Evolutionary conservation across 2,329 filamentous ascomycete genomes (phyloP), one percentile per base, ranked within the genome.

Genomic region (Grosmannia huntii): DNA sequence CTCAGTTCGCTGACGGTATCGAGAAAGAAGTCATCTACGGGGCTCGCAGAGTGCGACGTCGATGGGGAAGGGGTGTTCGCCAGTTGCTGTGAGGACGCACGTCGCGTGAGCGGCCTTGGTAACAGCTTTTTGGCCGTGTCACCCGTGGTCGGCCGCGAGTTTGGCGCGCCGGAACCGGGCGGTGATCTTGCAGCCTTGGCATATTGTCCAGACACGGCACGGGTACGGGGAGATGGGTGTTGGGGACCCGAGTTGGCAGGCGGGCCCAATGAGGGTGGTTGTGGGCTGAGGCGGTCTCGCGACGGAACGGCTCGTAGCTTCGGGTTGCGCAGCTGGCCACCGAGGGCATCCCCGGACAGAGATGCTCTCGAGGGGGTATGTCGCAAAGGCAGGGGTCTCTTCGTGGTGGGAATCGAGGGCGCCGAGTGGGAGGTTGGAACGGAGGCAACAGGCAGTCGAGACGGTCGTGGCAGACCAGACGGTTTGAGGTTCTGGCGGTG

Each of bases 281-380:
- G 67, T 12, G 49, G 36, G 21, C 61, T 68, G 41, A 75, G 66
- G 60, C 69, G 73, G 60, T 71, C 70, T 57, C 72, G 69, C 4
- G 76, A 75, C 52, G 71, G 57, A n/a, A 72, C 66, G 28, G 70
- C 60, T 33, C 75, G 72, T 14, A 76, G 67, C 57, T 72, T 72
- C 19, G 74, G 72, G 52, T 70, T 71, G 59, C 70, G 70, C 50
- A 75, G 62, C 31, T 72, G 70, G 65, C 65, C 49, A 58, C 53
- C 62, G 6, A 21, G n/a, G 44, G 41, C 28, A 12, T 53, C 41
- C 9, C 41, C 52, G 3, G 57, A 25, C 25, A 58, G 53, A 23
- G 27, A 51, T 3, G 21, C 28, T 3, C 52, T 21, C 21, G 57
- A 58, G 1, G 28, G 33, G 2, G 38, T 36, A 4, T 53, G 52